A percentile compares a stretch with the other conserved stretches of the same genome.
Evolutionary conservation across 495 filamentous ascomycete species (phyloP).

Genomic region (Neurospora sp.): DNA sequence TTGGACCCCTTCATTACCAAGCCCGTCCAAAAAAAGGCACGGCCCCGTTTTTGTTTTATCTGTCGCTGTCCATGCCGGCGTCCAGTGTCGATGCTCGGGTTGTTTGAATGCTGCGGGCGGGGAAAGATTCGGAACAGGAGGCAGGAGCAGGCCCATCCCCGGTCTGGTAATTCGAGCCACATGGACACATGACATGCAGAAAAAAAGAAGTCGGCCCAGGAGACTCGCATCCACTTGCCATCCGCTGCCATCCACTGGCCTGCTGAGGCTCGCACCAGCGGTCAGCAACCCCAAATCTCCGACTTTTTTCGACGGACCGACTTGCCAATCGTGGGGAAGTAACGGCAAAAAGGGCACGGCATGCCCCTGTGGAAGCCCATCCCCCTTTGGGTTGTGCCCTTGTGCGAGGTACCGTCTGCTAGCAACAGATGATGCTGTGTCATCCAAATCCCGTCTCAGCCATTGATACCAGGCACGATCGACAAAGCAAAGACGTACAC

Average conservation of each 20-base stretch:
- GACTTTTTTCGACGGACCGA: not conserved
- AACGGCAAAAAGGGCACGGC: not conserved
- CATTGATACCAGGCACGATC: not conserved
- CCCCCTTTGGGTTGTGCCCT: not conserved
- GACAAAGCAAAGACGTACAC: not conserved
- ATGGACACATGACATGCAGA: not conserved
- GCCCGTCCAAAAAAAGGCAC: not conserved
- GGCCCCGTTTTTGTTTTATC: not conserved
- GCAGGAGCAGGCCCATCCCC: not conserved
- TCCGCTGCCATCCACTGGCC: not conserved
- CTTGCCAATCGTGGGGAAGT: not conserved
- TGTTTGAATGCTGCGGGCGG: not conserved
- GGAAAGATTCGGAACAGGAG: not conserved
- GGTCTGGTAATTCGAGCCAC: not conserved
- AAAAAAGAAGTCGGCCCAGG: not conserved
- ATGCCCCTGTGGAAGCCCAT: not conserved
- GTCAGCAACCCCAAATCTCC: not conserved
- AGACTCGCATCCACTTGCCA: not conserved
- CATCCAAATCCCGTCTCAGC: not conserved
- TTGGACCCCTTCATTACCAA: not conserved
- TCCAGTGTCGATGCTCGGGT: not conserved
- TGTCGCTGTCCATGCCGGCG: no score
- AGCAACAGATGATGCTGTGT: not conserved
- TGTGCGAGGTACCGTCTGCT: not conserved
- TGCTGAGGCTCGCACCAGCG: not conserved